Base-by-base conservation (phyloP, 495 filamentous ascomycete genomes). In the Cudoniella acicularis region DNA sequence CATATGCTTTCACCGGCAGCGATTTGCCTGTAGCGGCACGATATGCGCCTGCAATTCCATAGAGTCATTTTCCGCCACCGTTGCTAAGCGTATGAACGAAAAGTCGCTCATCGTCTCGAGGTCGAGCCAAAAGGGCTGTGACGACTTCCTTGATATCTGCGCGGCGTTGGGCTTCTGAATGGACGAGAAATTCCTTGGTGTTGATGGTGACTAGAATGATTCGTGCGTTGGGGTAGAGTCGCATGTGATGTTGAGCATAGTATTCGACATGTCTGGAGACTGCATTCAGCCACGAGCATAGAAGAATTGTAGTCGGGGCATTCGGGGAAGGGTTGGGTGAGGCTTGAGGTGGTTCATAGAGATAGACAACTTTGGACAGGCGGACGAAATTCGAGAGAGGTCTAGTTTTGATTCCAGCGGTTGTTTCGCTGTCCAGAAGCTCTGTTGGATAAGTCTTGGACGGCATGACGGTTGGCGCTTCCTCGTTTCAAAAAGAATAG, bases 201-300 rank as follows among this genome's bases (percentile, higher is more conserved):
- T 30, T 63, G 13, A 66, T 63, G 16, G 56, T 57, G n/a, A 43
- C 27, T 26, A 74, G 47, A 17, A 80, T 66, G 60, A 79, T 74
- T 1, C 67, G 70, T 0, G 70, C 61, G 18, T 56, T 17, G 9
- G 77, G 78, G 58, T 73, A 79, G 10, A 78, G 68, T 1, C 45
- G 9, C 27, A 65, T 66, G 63, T 80, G 78, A 17, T 59, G 62
- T 11, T 56, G 27, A 21, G 73, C 67, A 66, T 80, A 79, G 55
- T 79, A 79, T 52, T 61, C 53, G 48, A 76, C 69, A 57, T 78
- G 76, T 20, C 68, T 67, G 17, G 69, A 49, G 45, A 69, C 60
- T 18, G 74, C 76, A 49, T 70, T 70, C 43, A 74, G 71, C 77
- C 77, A 80, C 36, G 75, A 66, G 53, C 70, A 71, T 64, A 80